Evolutionary conservation across 2,329 filamentous ascomycete genomes (phyloP), one percentile per base, ranked within the genome.

Genomic region (Fusarium floridanum): DNA sequence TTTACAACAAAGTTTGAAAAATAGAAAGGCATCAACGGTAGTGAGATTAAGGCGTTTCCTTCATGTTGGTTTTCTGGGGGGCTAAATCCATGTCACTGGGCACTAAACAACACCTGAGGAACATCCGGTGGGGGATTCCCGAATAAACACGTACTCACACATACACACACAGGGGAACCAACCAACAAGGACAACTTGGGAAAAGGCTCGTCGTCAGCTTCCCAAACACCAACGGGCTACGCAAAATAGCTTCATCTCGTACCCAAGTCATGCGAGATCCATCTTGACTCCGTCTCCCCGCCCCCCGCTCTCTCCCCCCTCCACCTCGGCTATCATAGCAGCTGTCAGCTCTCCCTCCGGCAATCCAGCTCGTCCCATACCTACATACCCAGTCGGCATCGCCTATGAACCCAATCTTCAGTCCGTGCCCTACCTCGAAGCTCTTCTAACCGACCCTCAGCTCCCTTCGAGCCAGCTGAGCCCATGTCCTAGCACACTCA

Each of bases 1-100:
- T 66, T 60, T 50, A 41, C 62, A 62, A 55, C 57, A 64, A 67
- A 45, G 66, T 67, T 53, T 22, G 39, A 50, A 27, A 50, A 50
- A 50, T 27, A 50, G 14, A 27, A 16, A 50, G 45, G 22, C 45
- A 50, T 50, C 45, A 50, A 27, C 24, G 45, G 9, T 7, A 50
- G 45, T 50, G 45, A 50, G n/a, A 50, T 24, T 24, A 50, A 50
- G 22, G 9, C 45, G 45, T 50, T 27, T 50, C 45, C 17, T 27
- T 24, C 22, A 27, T 27, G 45, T 50, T 27, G 22, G 45, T 27
- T 27, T 50, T 50, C 11, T 27, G 45, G 45, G 22, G 12, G 22
- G 24, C 14, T 50, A 27, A 16, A 50, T 50, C 45, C 27, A 24
- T 17, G 45, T 50, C 45, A 50, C 45, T 27, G 22, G 22, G 8